phyloP scores from a whole-genome alignment of 768 basidiomycete genomes.

The Amanita brunnescens region DNA sequence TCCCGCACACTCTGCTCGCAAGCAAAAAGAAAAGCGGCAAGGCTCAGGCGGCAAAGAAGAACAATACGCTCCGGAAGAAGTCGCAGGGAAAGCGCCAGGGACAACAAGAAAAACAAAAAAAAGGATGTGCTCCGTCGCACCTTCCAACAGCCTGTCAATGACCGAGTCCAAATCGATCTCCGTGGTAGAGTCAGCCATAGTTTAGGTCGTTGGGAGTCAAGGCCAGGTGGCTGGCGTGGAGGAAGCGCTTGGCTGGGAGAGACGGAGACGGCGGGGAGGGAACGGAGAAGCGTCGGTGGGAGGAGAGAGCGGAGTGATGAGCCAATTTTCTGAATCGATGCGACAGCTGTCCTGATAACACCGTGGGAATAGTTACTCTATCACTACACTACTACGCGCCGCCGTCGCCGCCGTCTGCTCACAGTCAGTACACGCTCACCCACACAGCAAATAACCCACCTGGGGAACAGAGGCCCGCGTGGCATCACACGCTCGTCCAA shows the following conservation, averaged over 20 bases:
- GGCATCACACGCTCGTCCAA: slow-evolving; percentile 91
- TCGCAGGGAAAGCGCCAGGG: not conserved
- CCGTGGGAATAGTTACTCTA: slow-evolving; percentile 3
- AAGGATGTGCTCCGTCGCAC: slow-evolving; percentile 34
- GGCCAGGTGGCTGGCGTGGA: too few relatives aligned
- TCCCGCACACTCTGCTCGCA: too few relatives aligned
- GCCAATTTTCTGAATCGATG: slow-evolving; percentile 5
- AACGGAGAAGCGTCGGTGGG: not conserved
- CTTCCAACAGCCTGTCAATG: slow-evolving; percentile 96
- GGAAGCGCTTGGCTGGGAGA: too few relatives aligned
- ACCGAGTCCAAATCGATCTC: slow-evolving; percentile 99
- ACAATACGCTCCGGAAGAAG: not conserved
- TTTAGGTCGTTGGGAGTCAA: not conserved
- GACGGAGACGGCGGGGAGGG: not conserved
- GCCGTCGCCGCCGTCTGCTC: slow-evolving; percentile 23
- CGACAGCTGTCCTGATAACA: slow-evolving; percentile 1
- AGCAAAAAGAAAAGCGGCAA: not conserved
- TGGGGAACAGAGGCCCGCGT: slow-evolving; percentile 76
- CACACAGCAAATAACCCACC: slow-evolving; percentile 34
- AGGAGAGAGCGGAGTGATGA: slow-evolving; percentile 4
- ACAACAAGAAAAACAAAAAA: not conserved
- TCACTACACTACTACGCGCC: slow-evolving; percentile 14
- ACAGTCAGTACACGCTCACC: slow-evolving; percentile 17
- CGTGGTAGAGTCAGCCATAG: slow-evolving; percentile 72
- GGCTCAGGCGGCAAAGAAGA: not conserved